Base-by-base conservation (phyloP, 2,329 filamentous ascomycete species). In the Blastomyces parvus region DNA sequence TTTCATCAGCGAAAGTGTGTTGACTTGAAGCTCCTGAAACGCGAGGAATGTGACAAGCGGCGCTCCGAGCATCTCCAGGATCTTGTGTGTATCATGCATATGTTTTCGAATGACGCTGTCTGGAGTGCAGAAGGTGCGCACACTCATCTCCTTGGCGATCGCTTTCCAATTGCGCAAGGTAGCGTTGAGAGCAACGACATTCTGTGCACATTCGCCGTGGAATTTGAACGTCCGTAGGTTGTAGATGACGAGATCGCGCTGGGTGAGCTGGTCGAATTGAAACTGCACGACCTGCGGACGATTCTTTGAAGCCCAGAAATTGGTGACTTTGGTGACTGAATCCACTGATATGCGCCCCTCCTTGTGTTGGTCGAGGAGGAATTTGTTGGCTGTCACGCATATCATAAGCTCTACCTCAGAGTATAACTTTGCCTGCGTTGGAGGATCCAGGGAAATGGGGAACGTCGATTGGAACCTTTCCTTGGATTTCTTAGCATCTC, bases 211-310 rank as follows among this genome's bases (percentile, higher is more conserved):
- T 19, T 75, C 71, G 8, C 79, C 79, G 58, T 77, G 73, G 67
- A 84, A 83, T 8, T 73, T 69, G 65, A 83, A 73, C 7, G 70
- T 76, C 19, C 76, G 71, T 58, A 81, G 71, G 65, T 83, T 82
- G 56, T 73, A 70, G 13, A 74, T 66, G 62, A 83, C 77, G 5
- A 84, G 69, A 25, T 79, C 75, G 13, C 76, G 74, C 67, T 84
- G 81, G 9, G 80, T 82, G 25, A 70, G 70, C 69, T 82, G 79
- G 68, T 83, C 81, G 66, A 81, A 83, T 66, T 78, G 77, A 68
- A 83, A 83, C 64, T 83, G 78, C 9, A 77, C 72, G 27, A 83
- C 80, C 50, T 75, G 74, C 19, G 79, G 77, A 13, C 80, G 72
- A 59, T 81, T 80, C 63, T 79, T 80, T 1, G 74, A 73, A 40